Percentiles rank a stretch among this genome's conserved stretches.
Conservation (phyloP, 2,329 filamentous ascomycete species). For the Diaporthe australafricana region DNA sequence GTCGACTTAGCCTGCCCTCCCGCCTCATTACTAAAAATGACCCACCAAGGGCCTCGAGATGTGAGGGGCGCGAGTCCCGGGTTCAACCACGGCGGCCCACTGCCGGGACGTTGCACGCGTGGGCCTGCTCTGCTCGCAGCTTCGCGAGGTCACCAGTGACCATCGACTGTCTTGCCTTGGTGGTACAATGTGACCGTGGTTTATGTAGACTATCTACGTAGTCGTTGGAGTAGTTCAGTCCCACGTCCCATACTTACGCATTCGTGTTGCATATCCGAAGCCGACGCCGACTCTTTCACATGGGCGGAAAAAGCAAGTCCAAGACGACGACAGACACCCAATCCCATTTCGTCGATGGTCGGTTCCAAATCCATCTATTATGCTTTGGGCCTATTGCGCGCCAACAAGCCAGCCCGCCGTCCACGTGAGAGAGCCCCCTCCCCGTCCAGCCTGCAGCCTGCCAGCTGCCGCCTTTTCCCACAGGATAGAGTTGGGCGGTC, state of each 20-base stretch:
- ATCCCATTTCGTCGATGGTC: not conserved
- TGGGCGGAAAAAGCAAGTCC: conserved; percentile 7
- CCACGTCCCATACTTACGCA: no score
- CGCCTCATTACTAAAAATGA: not conserved
- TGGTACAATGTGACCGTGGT: no score
- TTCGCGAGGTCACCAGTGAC: not conserved
- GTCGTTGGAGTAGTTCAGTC: not conserved
- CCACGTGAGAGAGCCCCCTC: not conserved
- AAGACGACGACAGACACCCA: conserved; percentile 1
- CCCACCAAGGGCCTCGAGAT: not conserved
- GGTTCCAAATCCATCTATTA: conserved; percentile 25
- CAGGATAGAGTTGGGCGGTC: conserved; percentile 10
- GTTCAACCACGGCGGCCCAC: conserved; percentile 9
- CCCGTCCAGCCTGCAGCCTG: not conserved
- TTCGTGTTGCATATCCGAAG: conserved; percentile 17
- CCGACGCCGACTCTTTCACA: conserved; percentile 18
- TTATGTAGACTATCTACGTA: no score
- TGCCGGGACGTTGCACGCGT: not conserved
- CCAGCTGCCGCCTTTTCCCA: not conserved
- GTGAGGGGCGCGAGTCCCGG: not conserved
- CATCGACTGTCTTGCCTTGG: not conserved
- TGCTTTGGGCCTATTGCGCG: conserved; percentile 7
- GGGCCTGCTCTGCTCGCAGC: not conserved
- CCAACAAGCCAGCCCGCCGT: not conserved
- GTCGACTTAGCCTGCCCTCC: not conserved